Evolutionary conservation across 1,139 yeast genomes (phyloP).

Genomic region (Yamadazyma buinensis): DNA sequence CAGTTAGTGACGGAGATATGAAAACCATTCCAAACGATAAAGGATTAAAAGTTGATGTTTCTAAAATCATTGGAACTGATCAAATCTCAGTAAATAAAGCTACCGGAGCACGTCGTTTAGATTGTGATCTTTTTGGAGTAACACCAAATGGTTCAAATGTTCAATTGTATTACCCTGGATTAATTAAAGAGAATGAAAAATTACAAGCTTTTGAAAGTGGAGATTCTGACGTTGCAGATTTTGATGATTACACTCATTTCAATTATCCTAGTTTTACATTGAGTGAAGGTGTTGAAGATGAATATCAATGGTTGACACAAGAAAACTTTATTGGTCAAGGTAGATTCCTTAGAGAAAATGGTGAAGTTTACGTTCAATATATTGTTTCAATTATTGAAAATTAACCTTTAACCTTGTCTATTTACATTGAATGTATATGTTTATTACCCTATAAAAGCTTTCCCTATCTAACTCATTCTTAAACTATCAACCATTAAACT

Average conservation of each 20-base stretch:
- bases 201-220: constrained; percentile 20
- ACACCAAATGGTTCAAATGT: constrained; percentile 38
- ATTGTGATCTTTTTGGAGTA: constrained; percentile 46
- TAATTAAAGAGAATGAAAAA: constrained; percentile 30
- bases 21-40: constrained; percentile 26
- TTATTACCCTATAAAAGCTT: too few species aligned
- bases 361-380: constrained; percentile 49
- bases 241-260: constrained; percentile 46
- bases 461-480: too few species aligned
- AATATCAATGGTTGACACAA: constrained; percentile 44
- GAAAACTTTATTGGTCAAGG: constrained; percentile 52
- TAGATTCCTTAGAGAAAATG: constrained; percentile 46
- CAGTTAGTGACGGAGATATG: constrained; percentile 23
- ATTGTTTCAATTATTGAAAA: constrained; percentile 32
- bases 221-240: constrained; percentile 26
- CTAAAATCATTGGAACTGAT: constrained; percentile 38
- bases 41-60: constrained; percentile 27
- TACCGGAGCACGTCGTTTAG: constrained; percentile 34
- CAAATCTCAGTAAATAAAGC: constrained; percentile 34
- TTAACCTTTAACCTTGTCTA: background rate
- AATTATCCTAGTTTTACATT: constrained; percentile 41
- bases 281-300: constrained; percentile 35
- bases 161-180: constrained; percentile 43
- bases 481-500: constrained; percentile 39
- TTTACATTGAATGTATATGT: too few species aligned